These are phyloP conservation scores for Cetraspora pellucida DNA, from an alignment of 192 early-diverging fungal genomes.

Conservation along the genomic window DNA sequence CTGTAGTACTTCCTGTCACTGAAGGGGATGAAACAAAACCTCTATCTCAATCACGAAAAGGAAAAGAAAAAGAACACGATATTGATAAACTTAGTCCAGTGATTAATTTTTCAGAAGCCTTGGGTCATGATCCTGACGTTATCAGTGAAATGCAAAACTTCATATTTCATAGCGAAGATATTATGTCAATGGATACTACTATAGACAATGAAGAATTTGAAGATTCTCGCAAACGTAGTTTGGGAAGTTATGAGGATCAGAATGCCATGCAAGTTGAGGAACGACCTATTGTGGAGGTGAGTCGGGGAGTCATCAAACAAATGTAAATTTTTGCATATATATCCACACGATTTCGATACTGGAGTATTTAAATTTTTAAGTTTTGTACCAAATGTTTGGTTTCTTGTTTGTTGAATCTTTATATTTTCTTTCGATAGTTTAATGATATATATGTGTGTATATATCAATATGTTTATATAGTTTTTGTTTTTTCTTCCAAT, in stretches of 20 bases:
- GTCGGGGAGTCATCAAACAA: background rate
- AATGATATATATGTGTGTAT: too few species aligned
- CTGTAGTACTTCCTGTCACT: background rate
- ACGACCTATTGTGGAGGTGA: background rate
- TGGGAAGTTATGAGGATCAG: background rate
- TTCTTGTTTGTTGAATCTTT: too few species aligned
- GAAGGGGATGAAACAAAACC: constrained; percentile 1
- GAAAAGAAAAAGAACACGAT: background rate
- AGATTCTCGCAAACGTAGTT: background rate
- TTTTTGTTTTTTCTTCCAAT: too few species aligned
- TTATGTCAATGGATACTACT: background rate
- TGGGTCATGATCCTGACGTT: constrained; percentile 43
- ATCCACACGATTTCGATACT: too few species aligned
- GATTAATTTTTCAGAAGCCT: constrained; percentile 34
- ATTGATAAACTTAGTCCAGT: background rate
- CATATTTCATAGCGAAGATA: background rate
- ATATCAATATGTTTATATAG: too few species aligned
- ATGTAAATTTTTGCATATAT: too few species aligned
- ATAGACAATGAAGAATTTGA: background rate
- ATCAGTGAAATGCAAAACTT: background rate
- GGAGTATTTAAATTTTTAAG: too few species aligned
- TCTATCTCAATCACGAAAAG: background rate
- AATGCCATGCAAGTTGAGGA: background rate
- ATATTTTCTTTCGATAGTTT: too few species aligned
- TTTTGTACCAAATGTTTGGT: too few species aligned